A percentile compares a stretch with the other conserved stretches of the same genome.
These are phyloP conservation scores for Eragrostis nindensis DNA, from an alignment of 176 grass and related monocot species.

Conservation along the genomic window DNA sequence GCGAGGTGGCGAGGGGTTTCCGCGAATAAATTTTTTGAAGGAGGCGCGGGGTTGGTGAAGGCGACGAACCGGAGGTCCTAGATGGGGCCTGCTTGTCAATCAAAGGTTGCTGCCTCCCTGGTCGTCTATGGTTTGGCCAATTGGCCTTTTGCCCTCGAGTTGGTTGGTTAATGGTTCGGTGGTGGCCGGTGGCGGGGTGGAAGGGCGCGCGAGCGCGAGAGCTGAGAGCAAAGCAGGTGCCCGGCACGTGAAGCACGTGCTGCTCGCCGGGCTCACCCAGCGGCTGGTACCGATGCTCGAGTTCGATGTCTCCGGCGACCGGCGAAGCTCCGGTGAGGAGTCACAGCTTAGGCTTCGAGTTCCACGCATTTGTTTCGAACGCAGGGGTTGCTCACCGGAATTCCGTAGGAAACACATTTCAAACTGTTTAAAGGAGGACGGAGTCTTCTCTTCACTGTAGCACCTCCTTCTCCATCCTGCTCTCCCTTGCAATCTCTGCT, in stretches of 20 bases:
- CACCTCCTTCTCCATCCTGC: too few relatives aligned
- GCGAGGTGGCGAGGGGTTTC: conserved; percentile 45
- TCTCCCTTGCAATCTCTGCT: too few relatives aligned
- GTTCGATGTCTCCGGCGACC: not conserved
- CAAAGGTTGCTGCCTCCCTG: not conserved
- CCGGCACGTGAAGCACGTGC: not conserved
- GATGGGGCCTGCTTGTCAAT: conserved; percentile 22
- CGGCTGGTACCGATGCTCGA: too few relatives aligned
- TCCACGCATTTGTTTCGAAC: too few relatives aligned
- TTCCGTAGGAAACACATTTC: too few relatives aligned
- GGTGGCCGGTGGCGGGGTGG: not conserved
- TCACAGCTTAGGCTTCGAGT: not conserved
- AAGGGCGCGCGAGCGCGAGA: not conserved
- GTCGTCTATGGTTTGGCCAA: not conserved
- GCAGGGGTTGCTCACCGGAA: too few relatives aligned
- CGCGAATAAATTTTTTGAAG: conserved; percentile 35
- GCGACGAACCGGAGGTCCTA: not conserved
- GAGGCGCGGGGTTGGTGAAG: conserved; percentile 31
- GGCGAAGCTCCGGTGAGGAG: not conserved
- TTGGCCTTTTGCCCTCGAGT: not conserved
- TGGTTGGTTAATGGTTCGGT: not conserved
- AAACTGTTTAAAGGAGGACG: too few relatives aligned
- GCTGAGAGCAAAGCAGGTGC: not conserved
- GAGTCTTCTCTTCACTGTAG: too few relatives aligned
- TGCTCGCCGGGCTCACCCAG: too few relatives aligned